Conservation (phyloP, 176 grass and related monocot species). For the Oryza glaberrima region DNA sequence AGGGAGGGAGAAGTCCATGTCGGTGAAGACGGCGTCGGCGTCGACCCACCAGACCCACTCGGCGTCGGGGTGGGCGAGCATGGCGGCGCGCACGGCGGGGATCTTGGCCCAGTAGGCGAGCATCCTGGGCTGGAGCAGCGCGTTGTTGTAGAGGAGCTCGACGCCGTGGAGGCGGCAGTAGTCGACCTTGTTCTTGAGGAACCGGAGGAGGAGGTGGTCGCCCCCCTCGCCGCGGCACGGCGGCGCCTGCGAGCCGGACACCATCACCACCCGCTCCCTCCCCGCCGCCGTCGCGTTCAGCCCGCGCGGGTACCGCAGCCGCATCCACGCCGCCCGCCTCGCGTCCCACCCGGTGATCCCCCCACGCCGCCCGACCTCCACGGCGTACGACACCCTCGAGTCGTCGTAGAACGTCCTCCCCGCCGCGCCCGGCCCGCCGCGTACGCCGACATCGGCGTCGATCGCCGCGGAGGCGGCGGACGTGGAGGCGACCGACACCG, state of each 20-base stretch:
- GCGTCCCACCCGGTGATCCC: conserved; percentile 62
- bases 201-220: conserved; percentile 64
- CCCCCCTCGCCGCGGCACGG: conserved; percentile 55
- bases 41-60: conserved; percentile 98
- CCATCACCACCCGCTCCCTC: conserved; percentile 62
- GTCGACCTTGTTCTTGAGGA: conserved; percentile 92
- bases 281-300: background rate
- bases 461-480: background rate
- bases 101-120: conserved; percentile 73
- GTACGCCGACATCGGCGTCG: background rate
- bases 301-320: conserved; percentile 38
- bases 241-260: conserved; percentile 67
- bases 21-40: conserved; percentile 79
- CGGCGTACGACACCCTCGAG: conserved; percentile 48
- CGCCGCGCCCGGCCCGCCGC: background rate
- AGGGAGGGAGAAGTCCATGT: conserved; percentile 87
- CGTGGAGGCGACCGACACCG: background rate
- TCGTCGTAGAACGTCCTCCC: conserved; percentile 70
- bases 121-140: conserved; percentile 63
- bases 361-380: conserved; percentile 1
- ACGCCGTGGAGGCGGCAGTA: conserved; percentile 78
- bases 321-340: conserved; percentile 68
- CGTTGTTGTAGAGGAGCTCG: conserved; percentile 74
- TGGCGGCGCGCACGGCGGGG: conserved; percentile 65
- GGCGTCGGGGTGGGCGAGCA: conserved; percentile 86